Evolutionary conservation across 1,139 yeast species (phyloP), one percentile per base, ranked within the genome.

Genomic region (Diutina rugosa): DNA sequence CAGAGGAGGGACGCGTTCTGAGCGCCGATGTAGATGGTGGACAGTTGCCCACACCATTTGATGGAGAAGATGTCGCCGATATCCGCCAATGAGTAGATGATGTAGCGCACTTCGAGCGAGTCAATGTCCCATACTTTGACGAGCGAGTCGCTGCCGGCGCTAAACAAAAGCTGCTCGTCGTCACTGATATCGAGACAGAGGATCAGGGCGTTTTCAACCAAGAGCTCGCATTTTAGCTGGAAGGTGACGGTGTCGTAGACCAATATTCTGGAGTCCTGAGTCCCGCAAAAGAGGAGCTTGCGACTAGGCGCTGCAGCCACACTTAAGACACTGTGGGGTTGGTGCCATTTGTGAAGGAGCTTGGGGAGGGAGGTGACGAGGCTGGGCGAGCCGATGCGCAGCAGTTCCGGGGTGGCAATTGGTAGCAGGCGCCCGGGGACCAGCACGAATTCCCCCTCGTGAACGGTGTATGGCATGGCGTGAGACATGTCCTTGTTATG

Each of bases 51-150:
- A 38, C 85, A 78, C 83, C 95, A 90, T 5, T 84, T 80, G 44
- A 93, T 72, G 5, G 96, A 86, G 66, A 93, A 91, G 21, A 93
- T 86, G 67, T 93, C 99, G 51, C 99, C 99, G 56, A 93, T 87
- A 69, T 93, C 99, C 52, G 87, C 79, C 18, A 86, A 69, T 0
- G 96, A 86, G 67, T 93, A 93, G 10, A 91, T 80, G 1, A 95
- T 85, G 63, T 86, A 84, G 72, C 53, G 53, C 21, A 32, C 32
- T n/a, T 32, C 44, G 28, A 32, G 32, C 14, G 16, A 10, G 16
- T 49, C 53, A 38, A 88, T 71, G 59, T 85, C 83, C 95, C 97
- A 93, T 0, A 90, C 84, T 64, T 90, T 87, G 41, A 93, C 86
- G 55, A 91, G 72, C 1, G 97, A 90, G 67, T 93, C 99, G 3